Evolutionary conservation across 495 filamentous ascomycete species (phyloP), one percentile per base, ranked within the genome.

Genomic region (Glonium stellatum): DNA sequence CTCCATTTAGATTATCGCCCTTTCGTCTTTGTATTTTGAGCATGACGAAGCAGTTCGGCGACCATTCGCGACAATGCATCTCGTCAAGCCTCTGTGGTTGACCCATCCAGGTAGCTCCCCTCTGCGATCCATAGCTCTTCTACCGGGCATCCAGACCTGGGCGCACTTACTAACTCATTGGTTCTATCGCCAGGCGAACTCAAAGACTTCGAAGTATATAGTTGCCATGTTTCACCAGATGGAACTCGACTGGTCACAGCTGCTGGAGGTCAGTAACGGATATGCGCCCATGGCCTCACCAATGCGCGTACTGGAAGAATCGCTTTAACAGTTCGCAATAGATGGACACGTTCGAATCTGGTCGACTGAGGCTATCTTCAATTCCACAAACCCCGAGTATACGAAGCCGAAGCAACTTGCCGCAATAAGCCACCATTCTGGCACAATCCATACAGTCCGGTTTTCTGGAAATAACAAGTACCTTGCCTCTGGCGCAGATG

Each of bases 281-380:
- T 44, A 11, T 51, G n/a, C 46, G 39, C 35, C 25, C 21, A 49
- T 55, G 6, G 27, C 31, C 19, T 13, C 41, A 18, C 52, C 47
- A 31, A 63, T 60, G 60, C 64, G 60, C 57, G 18, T 52, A 44
- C 48, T 23, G 21, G 2, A 44, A 21, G 23, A 54, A 37, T 39
- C 36, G 12, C n/a, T 35, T 61, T 67, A 42, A 70, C 34, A 39
- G 63, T 59, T 60, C 54, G 25, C 59, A 41, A 50, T 70, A 90
- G 93, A 98, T 82, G 92, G 93, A 70, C 89, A 95, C 68, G 92
- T 97, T 61, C 87, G 93, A 34, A 89, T 98, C 62, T 98, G 93
- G 93, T 97, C 93, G 44, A 96, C 87, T 31, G 90, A 96, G 62
- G 89, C 93, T 47, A 90, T 97, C 67, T 85, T 87, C 74, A 87